phyloP scores from a whole-genome alignment of 2,329 filamentous ascomycete species.

The Teratosphaeria zuluensis region DNA sequence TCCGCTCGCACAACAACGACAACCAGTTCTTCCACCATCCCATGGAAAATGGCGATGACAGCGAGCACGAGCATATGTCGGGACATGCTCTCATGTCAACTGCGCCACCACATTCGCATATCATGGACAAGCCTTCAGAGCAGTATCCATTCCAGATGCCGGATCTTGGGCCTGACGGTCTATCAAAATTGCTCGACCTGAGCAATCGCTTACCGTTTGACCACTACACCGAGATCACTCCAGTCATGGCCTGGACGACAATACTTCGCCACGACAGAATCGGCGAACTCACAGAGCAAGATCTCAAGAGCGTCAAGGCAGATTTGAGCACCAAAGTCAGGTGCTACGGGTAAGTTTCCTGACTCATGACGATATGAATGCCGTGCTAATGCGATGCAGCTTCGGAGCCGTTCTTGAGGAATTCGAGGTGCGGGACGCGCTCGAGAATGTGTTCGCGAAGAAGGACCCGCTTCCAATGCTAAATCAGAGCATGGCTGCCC shows the following conservation, averaged over 20 bases:
- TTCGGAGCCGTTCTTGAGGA: slow-evolving; percentile 63
- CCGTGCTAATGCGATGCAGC: slow-evolving; percentile 23
- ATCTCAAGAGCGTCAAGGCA: slow-evolving; percentile 62
- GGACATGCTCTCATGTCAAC: slow-evolving; percentile 92
- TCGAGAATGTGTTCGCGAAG: slow-evolving; percentile 59
- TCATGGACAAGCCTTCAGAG: slow-evolving; percentile 45
- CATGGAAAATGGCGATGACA: slow-evolving; percentile 35
- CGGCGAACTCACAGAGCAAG: slow-evolving; percentile 52
- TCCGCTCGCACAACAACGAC: slow-evolving; percentile 40
- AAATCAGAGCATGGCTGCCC: neutral
- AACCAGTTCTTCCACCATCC: slow-evolving; percentile 26
- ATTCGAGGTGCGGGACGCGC: slow-evolving; percentile 66
- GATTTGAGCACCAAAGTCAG: slow-evolving; percentile 72
- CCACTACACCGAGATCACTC: slow-evolving; percentile 75
- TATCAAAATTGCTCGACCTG: slow-evolving; percentile 73
- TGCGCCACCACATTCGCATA: slow-evolving; percentile 64
- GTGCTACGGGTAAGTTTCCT: slow-evolving; percentile 76
- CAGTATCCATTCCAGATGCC: slow-evolving; percentile 56
- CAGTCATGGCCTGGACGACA: slow-evolving; percentile 87
- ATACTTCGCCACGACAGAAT: slow-evolving; percentile 64
- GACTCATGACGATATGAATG: neutral
- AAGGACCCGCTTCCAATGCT: slow-evolving; percentile 29
- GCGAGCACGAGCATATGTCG: slow-evolving; percentile 52
- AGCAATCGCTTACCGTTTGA: slow-evolving; percentile 67
- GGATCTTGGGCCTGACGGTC: slow-evolving; percentile 63